phyloP scores from a whole-genome alignment of 2,329 filamentous ascomycete genomes.

The Aspergillus nomiae region DNA sequence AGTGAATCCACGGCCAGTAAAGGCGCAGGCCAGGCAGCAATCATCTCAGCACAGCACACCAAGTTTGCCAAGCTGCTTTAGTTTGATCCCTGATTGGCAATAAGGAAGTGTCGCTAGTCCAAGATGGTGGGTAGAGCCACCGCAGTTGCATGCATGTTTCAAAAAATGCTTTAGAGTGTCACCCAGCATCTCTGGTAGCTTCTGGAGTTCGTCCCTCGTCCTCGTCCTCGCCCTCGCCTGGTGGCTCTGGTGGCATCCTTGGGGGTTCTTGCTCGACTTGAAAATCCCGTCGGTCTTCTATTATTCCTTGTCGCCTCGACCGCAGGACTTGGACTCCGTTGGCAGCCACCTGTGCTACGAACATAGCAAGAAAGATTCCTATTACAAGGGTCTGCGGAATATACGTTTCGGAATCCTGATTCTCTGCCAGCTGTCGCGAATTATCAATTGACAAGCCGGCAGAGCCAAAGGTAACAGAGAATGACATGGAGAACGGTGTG shows the following conservation, averaged over 20 bases:
- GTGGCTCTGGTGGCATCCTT: constrained; percentile 5
- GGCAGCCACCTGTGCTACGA: constrained; percentile 31
- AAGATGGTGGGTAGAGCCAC: not conserved
- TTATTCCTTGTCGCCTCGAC: constrained; percentile 20
- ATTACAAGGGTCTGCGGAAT: constrained; percentile 36
- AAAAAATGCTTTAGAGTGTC: not conserved
- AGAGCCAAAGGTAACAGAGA: constrained; percentile 37
- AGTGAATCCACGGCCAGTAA: constrained; percentile 2
- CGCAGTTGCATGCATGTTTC: not conserved
- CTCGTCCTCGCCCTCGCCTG: constrained; percentile 20
- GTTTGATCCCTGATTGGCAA: not conserved
- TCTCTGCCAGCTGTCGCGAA: constrained; percentile 6
- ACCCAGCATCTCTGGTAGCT: constrained; percentile 4
- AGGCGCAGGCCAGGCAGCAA: not conserved
- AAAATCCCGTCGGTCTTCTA: constrained; percentile 1
- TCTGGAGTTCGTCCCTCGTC: constrained; percentile 13
- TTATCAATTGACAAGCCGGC: constrained; percentile 10
- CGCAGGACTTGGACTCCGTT: constrained; percentile 32
- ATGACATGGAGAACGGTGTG: constrained; percentile 39
- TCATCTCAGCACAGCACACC: not conserved
- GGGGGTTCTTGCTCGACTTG: constrained; percentile 6
- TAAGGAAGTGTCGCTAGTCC: not conserved
- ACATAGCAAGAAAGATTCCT: constrained; percentile 33
- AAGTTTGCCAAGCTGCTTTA: not conserved
- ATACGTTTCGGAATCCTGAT: constrained; percentile 22